Evolutionary conservation across 164 flowering plant genomes (phyloP).

Genomic region (Stephania cephalantha): DNA sequence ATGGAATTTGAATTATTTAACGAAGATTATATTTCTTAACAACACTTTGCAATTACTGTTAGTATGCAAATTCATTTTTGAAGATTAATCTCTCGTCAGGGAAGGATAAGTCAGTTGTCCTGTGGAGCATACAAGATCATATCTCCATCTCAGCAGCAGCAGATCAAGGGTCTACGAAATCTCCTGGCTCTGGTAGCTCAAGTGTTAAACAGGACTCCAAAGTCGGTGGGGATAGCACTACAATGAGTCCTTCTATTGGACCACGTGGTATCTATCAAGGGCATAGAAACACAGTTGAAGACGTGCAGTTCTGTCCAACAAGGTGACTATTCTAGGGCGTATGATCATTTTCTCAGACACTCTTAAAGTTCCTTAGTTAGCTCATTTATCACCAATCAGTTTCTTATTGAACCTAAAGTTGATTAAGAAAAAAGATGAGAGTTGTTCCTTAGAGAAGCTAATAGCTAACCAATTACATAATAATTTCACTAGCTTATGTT

Average conservation of each 20-base stretch:
- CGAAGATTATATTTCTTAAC: no score
- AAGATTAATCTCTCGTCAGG: slow-evolving; percentile 44
- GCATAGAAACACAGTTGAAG: slow-evolving; percentile 94
- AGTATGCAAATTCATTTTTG: not conserved
- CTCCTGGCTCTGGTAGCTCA: slow-evolving; percentile 47
- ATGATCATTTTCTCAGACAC: not conserved
- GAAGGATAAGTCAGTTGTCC: slow-evolving; percentile 83
- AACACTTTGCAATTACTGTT: not conserved
- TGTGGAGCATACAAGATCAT: slow-evolving; percentile 97
- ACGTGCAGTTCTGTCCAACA: slow-evolving; percentile 93
- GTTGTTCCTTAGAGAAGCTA: no score
- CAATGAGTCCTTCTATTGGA: slow-evolving; percentile 52
- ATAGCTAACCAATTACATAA: no score
- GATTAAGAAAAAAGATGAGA: no score
- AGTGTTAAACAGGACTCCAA: slow-evolving; percentile 36
- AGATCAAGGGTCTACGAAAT: slow-evolving; percentile 42
- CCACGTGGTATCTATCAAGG: slow-evolving; percentile 79
- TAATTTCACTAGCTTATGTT: no score
- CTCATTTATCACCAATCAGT: no score
- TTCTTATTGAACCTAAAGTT: no score
- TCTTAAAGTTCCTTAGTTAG: not conserved
- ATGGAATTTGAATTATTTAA: not conserved
- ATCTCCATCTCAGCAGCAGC: slow-evolving; percentile 57
- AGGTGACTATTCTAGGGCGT: slow-evolving; percentile 40
- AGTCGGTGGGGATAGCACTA: slow-evolving; percentile 41